These are phyloP conservation scores for Fusarium sterilihyphosum DNA, from an alignment of 2,329 filamentous ascomycete genomes.

Conservation along the genomic window DNA sequence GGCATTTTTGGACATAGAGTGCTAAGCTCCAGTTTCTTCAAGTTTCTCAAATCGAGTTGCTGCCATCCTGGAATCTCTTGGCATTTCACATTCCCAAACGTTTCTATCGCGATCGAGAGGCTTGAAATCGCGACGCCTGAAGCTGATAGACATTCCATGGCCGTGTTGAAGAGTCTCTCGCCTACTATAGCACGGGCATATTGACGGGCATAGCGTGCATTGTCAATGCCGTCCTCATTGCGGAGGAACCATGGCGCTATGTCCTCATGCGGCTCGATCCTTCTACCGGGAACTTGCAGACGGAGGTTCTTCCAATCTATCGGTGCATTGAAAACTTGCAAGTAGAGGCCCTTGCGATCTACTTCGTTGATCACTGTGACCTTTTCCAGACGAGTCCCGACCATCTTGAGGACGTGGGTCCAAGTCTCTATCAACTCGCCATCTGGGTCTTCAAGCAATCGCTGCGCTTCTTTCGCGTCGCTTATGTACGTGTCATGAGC, in stretches of 20 bases:
- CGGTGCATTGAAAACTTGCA: not conserved
- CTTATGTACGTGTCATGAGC: not conserved
- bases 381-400: not conserved
- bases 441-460: not conserved
- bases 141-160: not conserved
- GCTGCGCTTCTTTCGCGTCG: not conserved
- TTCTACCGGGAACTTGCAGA: not conserved
- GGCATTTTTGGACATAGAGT: not conserved
- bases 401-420: not conserved
- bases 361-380: accelerated
- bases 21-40: accelerated
- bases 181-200: not conserved
- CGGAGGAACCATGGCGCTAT: accelerated
- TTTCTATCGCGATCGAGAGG: accelerated
- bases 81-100: not conserved
- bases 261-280: not conserved
- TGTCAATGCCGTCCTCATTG: not conserved
- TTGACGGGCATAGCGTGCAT: accelerated
- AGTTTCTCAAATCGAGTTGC: not conserved
- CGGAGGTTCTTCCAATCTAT: not conserved
- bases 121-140: not conserved
- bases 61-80: not conserved
- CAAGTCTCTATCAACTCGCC: not conserved
- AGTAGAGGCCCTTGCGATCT: not conserved
- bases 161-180: not conserved